Conservation (phyloP, 306 rosid genomes). For the Gillenia trifoliata region DNA sequence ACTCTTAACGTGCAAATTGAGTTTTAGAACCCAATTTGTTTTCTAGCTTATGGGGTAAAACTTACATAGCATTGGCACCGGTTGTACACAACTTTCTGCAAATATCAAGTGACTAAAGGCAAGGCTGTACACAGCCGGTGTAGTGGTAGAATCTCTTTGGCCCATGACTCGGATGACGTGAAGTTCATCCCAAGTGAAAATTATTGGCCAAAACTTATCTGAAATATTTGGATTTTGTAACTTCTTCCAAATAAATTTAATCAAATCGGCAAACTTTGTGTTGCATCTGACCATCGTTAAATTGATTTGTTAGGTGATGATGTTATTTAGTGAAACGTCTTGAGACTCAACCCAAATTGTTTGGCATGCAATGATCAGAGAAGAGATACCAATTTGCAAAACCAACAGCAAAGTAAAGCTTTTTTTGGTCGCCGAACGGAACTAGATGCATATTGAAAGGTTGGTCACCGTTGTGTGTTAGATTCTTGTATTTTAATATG, state of each 20-base stretch:
- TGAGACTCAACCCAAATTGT: neutral
- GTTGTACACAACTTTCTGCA: no score
- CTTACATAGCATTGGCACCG: neutral
- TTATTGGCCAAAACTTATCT: neutral
- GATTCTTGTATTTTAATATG: neutral
- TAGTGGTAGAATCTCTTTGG: neutral
- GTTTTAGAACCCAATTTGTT: neutral
- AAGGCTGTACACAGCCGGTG: no score
- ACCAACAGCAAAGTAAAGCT: neutral
- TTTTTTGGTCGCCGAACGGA: neutral
- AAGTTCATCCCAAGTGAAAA: neutral
- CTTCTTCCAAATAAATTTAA: neutral
- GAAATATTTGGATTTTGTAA: neutral
- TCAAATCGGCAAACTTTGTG: neutral
- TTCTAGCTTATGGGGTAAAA: neutral
- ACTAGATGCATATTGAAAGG: neutral
- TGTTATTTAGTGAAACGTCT: conserved; percentile 11
- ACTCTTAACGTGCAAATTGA: neutral
- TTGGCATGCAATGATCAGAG: neutral
- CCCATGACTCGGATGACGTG: neutral
- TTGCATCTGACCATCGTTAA: neutral
- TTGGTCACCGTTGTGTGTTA: neutral
- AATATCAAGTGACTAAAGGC: no score
- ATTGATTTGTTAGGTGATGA: conserved; percentile 11
- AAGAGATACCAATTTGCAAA: neutral